These are phyloP conservation scores for Verticillium zaregamsianum DNA, from an alignment of 2,329 filamentous ascomycete species.

Conservation along the genomic window DNA sequence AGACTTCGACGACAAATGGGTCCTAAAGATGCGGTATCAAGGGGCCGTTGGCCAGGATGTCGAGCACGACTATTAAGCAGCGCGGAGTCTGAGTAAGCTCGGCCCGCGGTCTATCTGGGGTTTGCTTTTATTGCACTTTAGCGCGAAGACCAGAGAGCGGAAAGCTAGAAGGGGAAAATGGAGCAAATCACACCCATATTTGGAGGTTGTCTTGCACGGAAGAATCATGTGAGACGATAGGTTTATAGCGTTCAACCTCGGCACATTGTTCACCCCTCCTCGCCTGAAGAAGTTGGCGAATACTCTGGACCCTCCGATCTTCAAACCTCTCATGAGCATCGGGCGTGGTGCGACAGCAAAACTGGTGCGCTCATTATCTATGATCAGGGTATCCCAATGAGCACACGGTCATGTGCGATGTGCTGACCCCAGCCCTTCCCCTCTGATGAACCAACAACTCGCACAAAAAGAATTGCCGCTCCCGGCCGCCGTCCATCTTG, in stretches of 20 bases:
- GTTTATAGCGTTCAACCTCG: not conserved
- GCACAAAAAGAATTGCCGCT: no score
- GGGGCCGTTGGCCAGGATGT: conserved; percentile 14
- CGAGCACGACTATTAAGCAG: not conserved
- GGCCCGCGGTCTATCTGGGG: not conserved
- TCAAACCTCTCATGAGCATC: no score
- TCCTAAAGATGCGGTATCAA: conserved; percentile 62
- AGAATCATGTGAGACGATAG: not conserved
- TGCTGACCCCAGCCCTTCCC: no score
- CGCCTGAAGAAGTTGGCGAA: no score
- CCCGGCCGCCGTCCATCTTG: no score
- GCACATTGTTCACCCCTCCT: not conserved
- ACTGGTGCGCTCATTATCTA: no score
- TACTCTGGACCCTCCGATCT: no score
- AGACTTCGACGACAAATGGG: conserved; percentile 85
- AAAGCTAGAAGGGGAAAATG: not conserved
- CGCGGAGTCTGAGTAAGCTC: not conserved
- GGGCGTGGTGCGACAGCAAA: no score
- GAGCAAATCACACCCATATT: not conserved
- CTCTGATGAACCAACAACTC: no score
- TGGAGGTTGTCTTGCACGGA: not conserved
- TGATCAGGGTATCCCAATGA: no score
- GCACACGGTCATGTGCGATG: no score
- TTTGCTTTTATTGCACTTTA: not conserved
- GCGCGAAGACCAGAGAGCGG: not conserved